Percentiles rank a stretch among this genome's conserved stretches.
These are phyloP conservation scores for Aquilaria yunnanensis DNA, from an alignment of 345 rosid species.

Conservation along the genomic window DNA sequence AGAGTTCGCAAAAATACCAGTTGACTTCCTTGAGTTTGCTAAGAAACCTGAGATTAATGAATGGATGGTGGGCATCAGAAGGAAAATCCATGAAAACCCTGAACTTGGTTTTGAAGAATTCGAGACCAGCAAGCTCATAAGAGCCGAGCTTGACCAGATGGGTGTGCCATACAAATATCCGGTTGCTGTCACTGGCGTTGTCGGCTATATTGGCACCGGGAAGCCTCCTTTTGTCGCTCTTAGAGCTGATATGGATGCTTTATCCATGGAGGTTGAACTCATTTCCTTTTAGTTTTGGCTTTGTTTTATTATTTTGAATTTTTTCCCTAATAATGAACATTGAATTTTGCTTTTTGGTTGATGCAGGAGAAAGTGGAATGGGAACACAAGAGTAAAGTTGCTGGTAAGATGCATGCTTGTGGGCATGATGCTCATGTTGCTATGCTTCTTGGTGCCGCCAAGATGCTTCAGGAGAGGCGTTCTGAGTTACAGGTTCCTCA, in stretches of 20 bases:
- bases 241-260: constrained; percentile 53
- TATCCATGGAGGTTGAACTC: constrained; percentile 26
- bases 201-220: constrained; percentile 43
- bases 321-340: no score
- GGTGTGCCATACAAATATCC: constrained; percentile 40
- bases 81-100: constrained; percentile 55
- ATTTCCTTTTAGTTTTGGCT: no score
- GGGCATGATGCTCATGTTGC: constrained; percentile 67
- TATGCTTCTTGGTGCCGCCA: constrained; percentile 72
- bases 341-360: background rate
- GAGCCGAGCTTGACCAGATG: constrained; percentile 53
- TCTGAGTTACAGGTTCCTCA: constrained; percentile 29
- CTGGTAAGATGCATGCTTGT: constrained; percentile 66
- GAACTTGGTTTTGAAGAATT: constrained; percentile 58
- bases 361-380: constrained; percentile 51
- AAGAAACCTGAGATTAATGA: constrained; percentile 28
- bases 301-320: background rate
- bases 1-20: constrained; percentile 21
- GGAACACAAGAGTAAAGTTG: constrained; percentile 51
- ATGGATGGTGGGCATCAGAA: constrained; percentile 41
- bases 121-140: constrained; percentile 57
- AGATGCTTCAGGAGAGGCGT: constrained; percentile 32
- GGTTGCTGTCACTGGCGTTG: constrained; percentile 42
- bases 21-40: constrained; percentile 34
- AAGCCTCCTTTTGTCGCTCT: constrained; percentile 42